Base-by-base conservation (phyloP, 257 asterid species). In the Scutellaria barbata region DNA sequence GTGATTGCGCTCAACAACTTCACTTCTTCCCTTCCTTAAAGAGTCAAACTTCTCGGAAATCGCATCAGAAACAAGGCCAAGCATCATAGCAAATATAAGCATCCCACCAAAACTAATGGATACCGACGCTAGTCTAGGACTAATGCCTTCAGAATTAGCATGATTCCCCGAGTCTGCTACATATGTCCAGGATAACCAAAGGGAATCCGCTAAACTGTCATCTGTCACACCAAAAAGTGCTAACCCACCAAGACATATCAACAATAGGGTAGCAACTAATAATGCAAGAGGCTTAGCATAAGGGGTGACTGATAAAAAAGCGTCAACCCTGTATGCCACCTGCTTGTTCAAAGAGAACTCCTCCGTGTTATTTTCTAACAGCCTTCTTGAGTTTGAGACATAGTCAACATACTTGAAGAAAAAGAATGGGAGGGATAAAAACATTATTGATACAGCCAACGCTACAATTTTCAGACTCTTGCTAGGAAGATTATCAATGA, bases 1-100 rank as follows among this genome's bases (percentile, higher is more conserved):
- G 81, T 92, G 97, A 78, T 87, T 82, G 80, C 69, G 87, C 87
- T 87, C 97, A n/a, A 92, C 95, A 17, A 89, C 96, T 82, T 92
- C 95, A 86, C 97, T 92, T 81, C 81, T 89, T 82, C 97, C 97
- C 79, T 92, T 92, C 80, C 96, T 82, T 62, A 92, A 88, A 35
- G 97, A 92, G 82, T 92, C 97, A 47, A 92, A 87, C 84, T 92
- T 92, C 85, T 92, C 96, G 56, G 96, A 92, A 69, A 92, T 92
- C 5, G 96, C 92, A 89, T 92, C 97, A 59, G 93, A 89, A 66
- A 92, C 95, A 50, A 92, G 92, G 69, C 96, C 97, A 71, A 92
- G 97, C 97, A 92, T 89, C 97, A 92, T 92, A 57, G 95, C 96
- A 85, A 92, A 92, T 74, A 92, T 89, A 73, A 92, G 96, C 97